A percentile compares a stretch with the other conserved stretches of the same genome.
Evolutionary conservation across 2,329 filamentous ascomycete species (phyloP).

Genomic region (Arachnopeziza araneosa): DNA sequence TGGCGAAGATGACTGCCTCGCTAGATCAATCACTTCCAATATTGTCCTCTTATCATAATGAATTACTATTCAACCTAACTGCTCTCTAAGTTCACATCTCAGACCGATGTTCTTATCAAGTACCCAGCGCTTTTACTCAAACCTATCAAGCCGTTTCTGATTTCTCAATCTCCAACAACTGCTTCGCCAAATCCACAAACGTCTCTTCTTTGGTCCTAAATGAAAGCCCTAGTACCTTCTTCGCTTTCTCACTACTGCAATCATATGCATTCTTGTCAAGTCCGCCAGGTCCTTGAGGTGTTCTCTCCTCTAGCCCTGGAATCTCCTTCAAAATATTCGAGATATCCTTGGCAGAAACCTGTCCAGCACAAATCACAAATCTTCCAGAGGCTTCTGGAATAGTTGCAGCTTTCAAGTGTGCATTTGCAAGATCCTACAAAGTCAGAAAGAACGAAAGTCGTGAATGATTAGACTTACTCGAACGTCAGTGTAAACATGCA

Average conservation of each 20-base stretch:
- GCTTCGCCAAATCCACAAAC: slow-evolving; percentile 23
- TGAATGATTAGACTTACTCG: slow-evolving; percentile 6
- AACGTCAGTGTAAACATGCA: slow-evolving; percentile 49
- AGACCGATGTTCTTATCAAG: no score
- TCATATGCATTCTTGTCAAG: slow-evolving; percentile 8
- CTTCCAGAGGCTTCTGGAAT: slow-evolving; percentile 51
- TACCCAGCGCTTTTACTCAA: no score
- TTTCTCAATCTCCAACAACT: slow-evolving; percentile 20
- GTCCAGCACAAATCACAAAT: slow-evolving; percentile 54
- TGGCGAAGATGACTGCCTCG: no score
- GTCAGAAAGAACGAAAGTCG: neutral
- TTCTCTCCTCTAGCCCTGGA: slow-evolving; percentile 41
- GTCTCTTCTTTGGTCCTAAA: slow-evolving; percentile 19
- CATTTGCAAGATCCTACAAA: slow-evolving; percentile 51
- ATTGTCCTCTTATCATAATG: no score
- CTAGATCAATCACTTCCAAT: no score
- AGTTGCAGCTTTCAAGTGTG: slow-evolving; percentile 53
- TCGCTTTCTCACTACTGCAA: slow-evolving; percentile 12
- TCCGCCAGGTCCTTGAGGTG: slow-evolving; percentile 36
- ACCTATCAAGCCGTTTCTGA: neutral
- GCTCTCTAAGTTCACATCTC: no score
- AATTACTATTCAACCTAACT: no score
- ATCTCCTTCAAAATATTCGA: slow-evolving; percentile 49
- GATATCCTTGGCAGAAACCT: slow-evolving; percentile 54
- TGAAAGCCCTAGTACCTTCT: slow-evolving; percentile 12